These are phyloP conservation scores for Aspergillus campestris DNA, from an alignment of 495 filamentous ascomycete genomes.

Conservation along the genomic window DNA sequence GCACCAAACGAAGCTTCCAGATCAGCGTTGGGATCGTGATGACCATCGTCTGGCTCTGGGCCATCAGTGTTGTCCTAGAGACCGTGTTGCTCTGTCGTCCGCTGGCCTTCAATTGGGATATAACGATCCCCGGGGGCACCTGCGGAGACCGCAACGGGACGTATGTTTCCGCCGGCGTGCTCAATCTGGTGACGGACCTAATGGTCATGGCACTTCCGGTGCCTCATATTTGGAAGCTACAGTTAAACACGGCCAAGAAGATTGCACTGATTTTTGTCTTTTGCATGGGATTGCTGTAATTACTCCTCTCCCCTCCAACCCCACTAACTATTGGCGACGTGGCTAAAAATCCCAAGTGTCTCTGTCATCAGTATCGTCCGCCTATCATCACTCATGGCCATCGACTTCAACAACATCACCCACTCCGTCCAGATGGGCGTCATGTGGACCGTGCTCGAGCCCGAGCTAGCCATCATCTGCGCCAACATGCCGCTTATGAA, in stretches of 20 bases:
- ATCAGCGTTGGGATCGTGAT: neutral
- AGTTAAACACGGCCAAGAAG: neutral
- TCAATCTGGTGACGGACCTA: constrained; percentile 4
- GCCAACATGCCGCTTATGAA: constrained; percentile 2
- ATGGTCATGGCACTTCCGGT: constrained; percentile 1
- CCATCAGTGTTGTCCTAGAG: neutral
- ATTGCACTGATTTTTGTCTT: neutral
- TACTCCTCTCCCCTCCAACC: neutral
- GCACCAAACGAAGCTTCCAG: neutral
- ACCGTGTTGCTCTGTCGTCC: neutral
- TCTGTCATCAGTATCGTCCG: constrained; percentile 1
- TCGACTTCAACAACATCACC: constrained; percentile 8
- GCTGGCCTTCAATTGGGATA: neutral
- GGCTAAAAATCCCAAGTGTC: neutral
- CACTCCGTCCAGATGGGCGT: constrained; percentile 2
- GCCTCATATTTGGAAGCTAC: neutral
- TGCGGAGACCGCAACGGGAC: constrained; percentile 2
- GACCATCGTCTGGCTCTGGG: neutral
- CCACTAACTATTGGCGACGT: neutral
- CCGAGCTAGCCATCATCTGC: constrained; percentile 7
- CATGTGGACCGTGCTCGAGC: constrained; percentile 9
- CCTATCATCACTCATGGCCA: neutral
- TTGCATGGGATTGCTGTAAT: neutral
- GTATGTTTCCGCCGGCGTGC: neutral
- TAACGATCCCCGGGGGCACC: neutral